A percentile compares a stretch with the other conserved stretches of the same genome.
phyloP scores from a whole-genome alignment of 2,329 filamentous ascomycete species.

The Xylariaceae sp. region DNA sequence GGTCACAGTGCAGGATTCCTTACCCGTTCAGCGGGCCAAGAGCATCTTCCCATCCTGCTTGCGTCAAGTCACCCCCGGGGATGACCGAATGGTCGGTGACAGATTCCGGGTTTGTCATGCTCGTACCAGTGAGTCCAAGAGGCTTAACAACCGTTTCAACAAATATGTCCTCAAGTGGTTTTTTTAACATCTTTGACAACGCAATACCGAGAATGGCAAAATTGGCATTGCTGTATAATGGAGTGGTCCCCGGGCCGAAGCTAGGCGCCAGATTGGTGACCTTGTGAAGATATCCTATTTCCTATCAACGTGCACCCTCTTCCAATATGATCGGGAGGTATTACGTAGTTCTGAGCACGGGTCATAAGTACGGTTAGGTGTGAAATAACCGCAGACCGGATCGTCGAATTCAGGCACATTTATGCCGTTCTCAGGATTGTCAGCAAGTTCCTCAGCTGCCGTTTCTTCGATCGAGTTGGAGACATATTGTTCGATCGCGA shows the following conservation, averaged over 20 bases:
- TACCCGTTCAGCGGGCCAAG: constrained; percentile 6
- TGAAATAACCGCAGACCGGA: constrained; percentile 11
- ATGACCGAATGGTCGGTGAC: constrained; percentile 9
- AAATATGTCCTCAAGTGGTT: constrained; percentile 6
- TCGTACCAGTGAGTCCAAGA: constrained; percentile 5
- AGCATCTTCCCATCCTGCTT: constrained; percentile 4
- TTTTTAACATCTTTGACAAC: constrained; percentile 6
- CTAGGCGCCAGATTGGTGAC: constrained; percentile 6
- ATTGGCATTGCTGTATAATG: constrained; percentile 13
- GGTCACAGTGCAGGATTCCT: not conserved
- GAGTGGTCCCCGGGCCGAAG: constrained; percentile 7
- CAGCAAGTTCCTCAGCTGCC: constrained; percentile 7
- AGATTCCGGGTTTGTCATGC: constrained; percentile 2
- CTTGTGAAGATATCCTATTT: constrained; percentile 7
- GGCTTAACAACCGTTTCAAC: constrained; percentile 1
- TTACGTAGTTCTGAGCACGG: constrained; percentile 7
- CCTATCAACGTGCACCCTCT: not conserved
- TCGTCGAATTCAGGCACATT: constrained; percentile 8
- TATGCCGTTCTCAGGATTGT: constrained; percentile 10
- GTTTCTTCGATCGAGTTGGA: constrained; percentile 4
- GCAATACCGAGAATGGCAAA: constrained; percentile 10
- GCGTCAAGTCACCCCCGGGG: constrained; percentile 2
- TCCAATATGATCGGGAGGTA: not conserved
- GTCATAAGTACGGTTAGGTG: constrained; percentile 2
- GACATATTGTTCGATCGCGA: constrained; percentile 4